These are phyloP conservation scores for Schwanniomyces polymorphus DNA, from an alignment of 805 yeast genomes.

Conservation along the genomic window DNA sequence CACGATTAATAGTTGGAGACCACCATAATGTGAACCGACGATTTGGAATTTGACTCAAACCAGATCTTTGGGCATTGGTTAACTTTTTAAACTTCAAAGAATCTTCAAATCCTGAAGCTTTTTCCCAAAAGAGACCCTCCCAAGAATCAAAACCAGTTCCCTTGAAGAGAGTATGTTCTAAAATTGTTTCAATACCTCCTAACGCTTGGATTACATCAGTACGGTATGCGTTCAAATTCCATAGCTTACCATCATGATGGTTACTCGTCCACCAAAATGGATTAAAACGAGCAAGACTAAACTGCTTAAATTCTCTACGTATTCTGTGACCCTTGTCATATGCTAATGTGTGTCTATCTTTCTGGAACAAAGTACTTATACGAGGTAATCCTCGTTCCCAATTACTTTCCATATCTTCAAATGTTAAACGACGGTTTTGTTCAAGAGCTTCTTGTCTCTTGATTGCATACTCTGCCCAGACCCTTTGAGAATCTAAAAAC, in stretches of 20 bases:
- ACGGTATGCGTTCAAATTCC: constrained; percentile 91
- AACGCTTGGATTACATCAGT: constrained; percentile 95
- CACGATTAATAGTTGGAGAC: constrained; percentile 98
- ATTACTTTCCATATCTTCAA: constrained; percentile 89
- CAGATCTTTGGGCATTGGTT: constrained; percentile 97
- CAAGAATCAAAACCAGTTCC: constrained; percentile 98
- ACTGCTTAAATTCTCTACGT: constrained; percentile 77
- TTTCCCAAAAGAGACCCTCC: constrained; percentile 99
- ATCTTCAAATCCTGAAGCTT: constrained; percentile 96
- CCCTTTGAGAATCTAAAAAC: constrained; percentile 88
- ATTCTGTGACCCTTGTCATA: constrained; percentile 92
- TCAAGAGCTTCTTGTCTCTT: constrained; percentile 84
- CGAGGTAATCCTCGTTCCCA: constrained; percentile 99
- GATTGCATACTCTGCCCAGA: constrained; percentile 96
- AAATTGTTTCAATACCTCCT: constrained; percentile 95
- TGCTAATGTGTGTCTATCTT: constrained; percentile 90
- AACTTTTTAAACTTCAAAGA: constrained; percentile 90
- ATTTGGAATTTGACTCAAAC: constrained; percentile 95
- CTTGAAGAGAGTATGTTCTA: constrained; percentile 91
- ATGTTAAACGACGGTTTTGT: constrained; percentile 80
- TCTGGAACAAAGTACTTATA: constrained; percentile 91
- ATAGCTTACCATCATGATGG: constrained; percentile 92
- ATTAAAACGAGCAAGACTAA: constrained; percentile 66
- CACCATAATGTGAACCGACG: constrained; percentile 98
- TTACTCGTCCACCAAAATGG: constrained; percentile 97